Evolutionary conservation across 352 stramenopile genomes (phyloP), one percentile per base, ranked within the genome.

Genomic region (Pythium myriotylum): DNA sequence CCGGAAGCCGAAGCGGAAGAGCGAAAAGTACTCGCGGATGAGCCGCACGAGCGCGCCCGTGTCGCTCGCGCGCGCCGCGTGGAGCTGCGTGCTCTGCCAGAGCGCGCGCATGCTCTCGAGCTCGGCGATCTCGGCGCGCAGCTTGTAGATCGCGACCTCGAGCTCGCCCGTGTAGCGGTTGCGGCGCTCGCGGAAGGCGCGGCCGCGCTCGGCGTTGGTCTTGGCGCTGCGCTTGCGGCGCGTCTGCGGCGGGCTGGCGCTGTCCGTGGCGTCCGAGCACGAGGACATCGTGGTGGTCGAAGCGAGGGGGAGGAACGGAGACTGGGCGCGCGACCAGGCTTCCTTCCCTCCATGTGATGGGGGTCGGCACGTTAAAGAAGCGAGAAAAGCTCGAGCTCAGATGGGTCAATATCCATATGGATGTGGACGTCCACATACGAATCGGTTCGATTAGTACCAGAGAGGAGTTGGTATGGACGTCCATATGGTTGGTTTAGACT

Each of bases 141-240:
- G 43, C 2, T 50, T 50, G 59, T 66, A 66, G 50, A 66, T 66
- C 8, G 41, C 59, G 41, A 66, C 50, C 32, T 66, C 59, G 35
- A 60, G 53, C 32, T 61, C 59, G 52, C 52, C 59, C 27, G 50
- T 54, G 59, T 64, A 45, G 19, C 60, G 59, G 39, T 26, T 39
- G 27, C 55, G 54, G 14, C 59, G 56, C 46, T 55, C 62, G 32
- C 62, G 62, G 40, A 70, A 70, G n/a, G 51, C 54, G 26, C 59
- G 50, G 24, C 62, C 62, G n/a, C 62, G 62, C 62, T 70, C 62
- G 29, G 50, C 54, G 54, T 70, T 70, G 39, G 56, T 65, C 47
- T 40, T 65, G 35, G 51, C 59, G 26, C 59, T 43, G 41, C 54
- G 54, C 20, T 14, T 7, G 13, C 54, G 43, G 12, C 52, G 41